Percentiles rank a stretch among this genome's conserved stretches.
Evolutionary conservation across 495 filamentous ascomycete species (phyloP).

Genomic region (Daldinia decipiens): DNA sequence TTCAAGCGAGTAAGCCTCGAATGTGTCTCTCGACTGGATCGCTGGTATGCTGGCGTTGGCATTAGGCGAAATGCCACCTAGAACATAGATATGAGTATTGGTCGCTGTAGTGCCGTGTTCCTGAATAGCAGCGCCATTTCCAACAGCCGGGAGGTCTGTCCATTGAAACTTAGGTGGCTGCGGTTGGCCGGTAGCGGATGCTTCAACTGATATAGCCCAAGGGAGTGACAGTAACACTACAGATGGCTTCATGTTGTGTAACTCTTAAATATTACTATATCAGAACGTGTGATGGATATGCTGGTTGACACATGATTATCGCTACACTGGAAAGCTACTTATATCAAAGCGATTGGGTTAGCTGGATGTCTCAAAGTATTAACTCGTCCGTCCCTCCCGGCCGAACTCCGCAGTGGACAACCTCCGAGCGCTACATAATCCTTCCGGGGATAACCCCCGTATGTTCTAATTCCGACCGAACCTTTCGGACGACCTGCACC

Average conservation of each 20-base stretch:
- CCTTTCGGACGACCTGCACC: background rate
- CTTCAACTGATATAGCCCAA: background rate
- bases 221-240: background rate
- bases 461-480: background rate
- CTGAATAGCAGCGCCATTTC: constrained; percentile 36
- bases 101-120: constrained; percentile 44
- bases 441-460: background rate
- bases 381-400: background rate
- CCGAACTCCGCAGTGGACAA: background rate
- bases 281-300: background rate
- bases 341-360: background rate
- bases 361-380: background rate
- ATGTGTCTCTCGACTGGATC: constrained; percentile 16
- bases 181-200: background rate
- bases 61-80: constrained; percentile 42
- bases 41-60: background rate
- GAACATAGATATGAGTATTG: constrained; percentile 38
- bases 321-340: background rate
- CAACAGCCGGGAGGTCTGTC: constrained; percentile 5
- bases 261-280: background rate
- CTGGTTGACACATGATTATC: background rate
- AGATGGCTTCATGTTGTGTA: background rate
- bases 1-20: constrained; percentile 32
- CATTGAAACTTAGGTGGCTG: background rate
- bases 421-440: background rate